Evolutionary conservation across 1,284 basidiomycete genomes (phyloP), one percentile per base, ranked within the genome.

Genomic region (Cryptococcus hybrid): DNA sequence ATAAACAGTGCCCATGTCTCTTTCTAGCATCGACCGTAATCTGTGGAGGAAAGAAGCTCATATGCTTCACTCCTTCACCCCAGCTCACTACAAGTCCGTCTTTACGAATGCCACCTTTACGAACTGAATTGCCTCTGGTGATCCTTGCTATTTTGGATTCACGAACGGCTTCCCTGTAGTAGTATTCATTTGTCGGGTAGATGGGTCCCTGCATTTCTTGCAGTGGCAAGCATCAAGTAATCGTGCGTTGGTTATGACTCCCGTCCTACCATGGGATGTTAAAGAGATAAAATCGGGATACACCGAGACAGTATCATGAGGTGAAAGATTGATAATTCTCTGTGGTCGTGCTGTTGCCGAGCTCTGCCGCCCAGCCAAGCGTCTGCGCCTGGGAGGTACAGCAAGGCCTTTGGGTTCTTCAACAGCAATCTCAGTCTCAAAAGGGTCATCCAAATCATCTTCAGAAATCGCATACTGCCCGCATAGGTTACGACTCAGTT

Each of bases 181-280:
- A 70, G 88, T 86, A 1, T 92, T 80, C 62, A 89, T 90, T 75
- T 93, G 90, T 8, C 78, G 79, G 0, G 87, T 90, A n/a, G 84
- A 82, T 0, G 86, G 84, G 68, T 93, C 87, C 5, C 91, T 79
- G 58, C 86, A 89, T 7, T 78, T 68, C 0, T 76, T 67, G 61
- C 84, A 84, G 40, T 79, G 79, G 63, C 85, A 87, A 0, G 82
- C 78, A 65, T 87, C 86, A 18, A 85, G 80, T 4, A 88, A 80
- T 74, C 81, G 79, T 59, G 78, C 66, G 55, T 69, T 80, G 5
- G 66, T 59, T 51, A 72, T 62, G 12, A 54, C 48, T 15, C 46
- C 47, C 39, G 46, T 37, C n/a, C 55, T 52, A 9, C 43, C 48
- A 4, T 52, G 34, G 2, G 49, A 18, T 3, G 51, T 50, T 46